Evolutionary conservation across 108 stramenopile species (phyloP), one percentile per base, ranked within the genome.

Genomic region (Fragilariopsis cylindrus): DNA sequence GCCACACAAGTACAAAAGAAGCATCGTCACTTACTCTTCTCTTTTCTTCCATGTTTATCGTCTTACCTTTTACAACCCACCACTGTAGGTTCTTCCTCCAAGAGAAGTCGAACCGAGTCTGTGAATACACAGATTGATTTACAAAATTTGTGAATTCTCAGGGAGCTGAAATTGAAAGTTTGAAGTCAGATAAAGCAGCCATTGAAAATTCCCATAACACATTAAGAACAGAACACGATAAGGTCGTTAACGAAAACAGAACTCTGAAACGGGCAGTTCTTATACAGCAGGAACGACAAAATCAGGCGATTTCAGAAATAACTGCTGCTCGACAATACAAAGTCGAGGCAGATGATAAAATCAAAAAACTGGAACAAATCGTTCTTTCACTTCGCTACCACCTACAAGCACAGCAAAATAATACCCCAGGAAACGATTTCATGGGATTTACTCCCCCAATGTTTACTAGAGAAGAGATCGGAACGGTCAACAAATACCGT

Each of bases 271-370:
- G 76, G 75, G 91, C 90, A 15, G 91, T 95, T 13, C 69, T 88
- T 3, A 92, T 92, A 58, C 91, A 95, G 70, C 94, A 95, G 67
- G 94, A 95, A 52, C 76, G 91, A 58, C 90, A 91, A 64, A 85
- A 82, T 57, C 91, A 95, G 39, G 78, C 89, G 7, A 56, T 45
- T 15, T 52, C 78, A 8, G 89, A 92, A 71, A 70, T 95, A 53
- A 88, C 89, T 60, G 87, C 69, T 43, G 88, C 87, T 13, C 77
- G 81, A n/a, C 69, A 81, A 11, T 88, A 74, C 80, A 92, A 88
- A 57, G 76, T 64, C 3, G 84, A 89, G 57, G 90, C 94, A 1
- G 88, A 89, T 47, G 89, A 89, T 30, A 80, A 74, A 8, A 86
- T 94, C 63, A 76, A 85, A 49, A 88, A 87, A 70, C 68, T 94